Evolutionary conservation across 352 stramenopile genomes (phyloP).

Genomic region (Blastocystis sp.): DNA sequence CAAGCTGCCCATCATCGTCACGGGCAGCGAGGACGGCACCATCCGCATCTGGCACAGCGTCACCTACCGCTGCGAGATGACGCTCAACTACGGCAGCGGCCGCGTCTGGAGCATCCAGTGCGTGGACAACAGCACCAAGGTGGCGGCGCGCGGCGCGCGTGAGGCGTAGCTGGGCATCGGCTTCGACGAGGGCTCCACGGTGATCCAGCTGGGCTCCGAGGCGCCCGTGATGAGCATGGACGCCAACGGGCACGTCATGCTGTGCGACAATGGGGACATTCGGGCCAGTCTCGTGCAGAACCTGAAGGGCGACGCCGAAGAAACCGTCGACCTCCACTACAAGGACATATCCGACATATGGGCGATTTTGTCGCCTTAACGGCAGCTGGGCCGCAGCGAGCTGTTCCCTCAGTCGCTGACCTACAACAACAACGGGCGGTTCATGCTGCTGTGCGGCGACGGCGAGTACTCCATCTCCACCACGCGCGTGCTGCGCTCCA

Average conservation of each 20-base stretch:
- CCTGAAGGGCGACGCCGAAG: conserved; percentile 68
- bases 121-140: conserved; percentile 76
- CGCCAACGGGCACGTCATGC: conserved; percentile 90
- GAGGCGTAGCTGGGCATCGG: conserved; percentile 73
- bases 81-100: conserved; percentile 98
- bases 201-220: conserved; percentile 94
- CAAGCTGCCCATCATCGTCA: conserved; percentile 94
- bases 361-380: conserved; percentile 75
- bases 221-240: conserved; percentile 96
- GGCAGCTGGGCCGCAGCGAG: conserved; percentile 93
- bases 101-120: conserved; percentile 90
- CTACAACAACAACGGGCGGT: conserved; percentile 98
- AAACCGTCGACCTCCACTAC: conserved; percentile 6
- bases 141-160: neutral
- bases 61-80: conserved; percentile 87
- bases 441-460: conserved; percentile 95
- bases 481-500: conserved; percentile 85
- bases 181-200: conserved; percentile 86
- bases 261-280: conserved; percentile 96
- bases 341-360: conserved; percentile 1
- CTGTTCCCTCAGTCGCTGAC: conserved; percentile 93
- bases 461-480: conserved; percentile 99
- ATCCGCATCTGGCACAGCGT: conserved; percentile 87
- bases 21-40: conserved; percentile 91
- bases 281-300: conserved; percentile 83